These are phyloP conservation scores for Usnea hakonensis DNA, from an alignment of 495 filamentous ascomycete genomes.

Conservation along the genomic window DNA sequence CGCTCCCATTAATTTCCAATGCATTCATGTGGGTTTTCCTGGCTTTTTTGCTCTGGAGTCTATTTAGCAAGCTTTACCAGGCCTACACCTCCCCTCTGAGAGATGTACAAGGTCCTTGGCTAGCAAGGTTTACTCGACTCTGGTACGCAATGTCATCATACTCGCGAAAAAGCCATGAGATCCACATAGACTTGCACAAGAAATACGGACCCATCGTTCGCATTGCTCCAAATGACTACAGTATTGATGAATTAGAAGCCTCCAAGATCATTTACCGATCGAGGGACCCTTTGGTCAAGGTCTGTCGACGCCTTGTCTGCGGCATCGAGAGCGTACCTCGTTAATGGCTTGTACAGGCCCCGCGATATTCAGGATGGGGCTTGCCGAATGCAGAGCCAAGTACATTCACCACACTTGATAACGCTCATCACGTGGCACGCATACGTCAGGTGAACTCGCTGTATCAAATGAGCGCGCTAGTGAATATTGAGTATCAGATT, in stretches of 20 bases:
- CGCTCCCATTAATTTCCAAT: background rate
- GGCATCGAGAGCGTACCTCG: constrained; percentile 13
- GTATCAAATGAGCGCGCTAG: constrained; percentile 1
- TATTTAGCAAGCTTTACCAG: background rate
- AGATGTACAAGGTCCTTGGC: constrained; percentile 44
- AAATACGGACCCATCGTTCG: constrained; percentile 38
- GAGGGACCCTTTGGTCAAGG: constrained; percentile 35
- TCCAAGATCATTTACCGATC: constrained; percentile 40
- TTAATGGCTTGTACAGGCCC: background rate
- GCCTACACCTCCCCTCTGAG: constrained; percentile 28
- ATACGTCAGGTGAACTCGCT: constrained; percentile 3
- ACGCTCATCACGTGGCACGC: background rate
- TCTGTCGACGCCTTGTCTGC: constrained; percentile 25
- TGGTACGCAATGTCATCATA: constrained; percentile 47
- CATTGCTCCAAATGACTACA: constrained; percentile 43
- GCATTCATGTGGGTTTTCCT: background rate
- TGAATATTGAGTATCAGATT: constrained; percentile 5
- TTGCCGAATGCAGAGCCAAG: constrained; percentile 32
- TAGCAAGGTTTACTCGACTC: constrained; percentile 46
- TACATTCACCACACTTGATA: constrained; percentile 22
- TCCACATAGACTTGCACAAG: constrained; percentile 40
- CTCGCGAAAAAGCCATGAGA: constrained; percentile 37
- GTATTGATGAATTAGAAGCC: constrained; percentile 37
- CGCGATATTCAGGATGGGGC: background rate
- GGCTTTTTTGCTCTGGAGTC: background rate